Percentiles rank a stretch among this genome's conserved stretches.
phyloP scores from a whole-genome alignment of 768 basidiomycete species.

The Boletus sensibilis region DNA sequence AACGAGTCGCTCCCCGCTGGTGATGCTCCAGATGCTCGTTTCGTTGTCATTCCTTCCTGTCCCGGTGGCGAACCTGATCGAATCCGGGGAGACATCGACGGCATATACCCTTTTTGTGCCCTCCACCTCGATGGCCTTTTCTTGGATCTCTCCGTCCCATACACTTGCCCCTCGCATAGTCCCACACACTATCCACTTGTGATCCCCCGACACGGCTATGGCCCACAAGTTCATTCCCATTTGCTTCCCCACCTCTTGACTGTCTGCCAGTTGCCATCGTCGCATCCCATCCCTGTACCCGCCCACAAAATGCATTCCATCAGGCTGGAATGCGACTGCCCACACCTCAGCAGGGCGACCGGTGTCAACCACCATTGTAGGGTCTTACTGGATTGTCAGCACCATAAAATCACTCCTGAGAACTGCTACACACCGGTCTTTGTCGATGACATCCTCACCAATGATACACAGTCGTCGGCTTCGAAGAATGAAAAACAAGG shows the following conservation, averaged over 20 bases:
- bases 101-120: background rate
- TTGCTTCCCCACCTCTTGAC: background rate
- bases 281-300: background rate
- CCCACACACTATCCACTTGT: background rate
- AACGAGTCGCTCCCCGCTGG: background rate
- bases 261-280: background rate
- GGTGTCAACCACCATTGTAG: background rate
- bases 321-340: background rate
- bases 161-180: background rate
- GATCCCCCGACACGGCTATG: background rate
- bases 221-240: background rate
- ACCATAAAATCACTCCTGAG: background rate
- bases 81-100: background rate
- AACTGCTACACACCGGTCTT: background rate
- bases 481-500: background rate
- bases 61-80: background rate
- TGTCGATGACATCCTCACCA: background rate
- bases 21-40: background rate
- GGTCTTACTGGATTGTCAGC: background rate
- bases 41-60: no score
- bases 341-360: background rate
- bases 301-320: background rate
- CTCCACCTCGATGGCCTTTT: background rate
- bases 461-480: background rate
- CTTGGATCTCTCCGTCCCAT: background rate